Conservation (phyloP, 257 asterid genomes). For the Linaria vulgaris region DNA sequence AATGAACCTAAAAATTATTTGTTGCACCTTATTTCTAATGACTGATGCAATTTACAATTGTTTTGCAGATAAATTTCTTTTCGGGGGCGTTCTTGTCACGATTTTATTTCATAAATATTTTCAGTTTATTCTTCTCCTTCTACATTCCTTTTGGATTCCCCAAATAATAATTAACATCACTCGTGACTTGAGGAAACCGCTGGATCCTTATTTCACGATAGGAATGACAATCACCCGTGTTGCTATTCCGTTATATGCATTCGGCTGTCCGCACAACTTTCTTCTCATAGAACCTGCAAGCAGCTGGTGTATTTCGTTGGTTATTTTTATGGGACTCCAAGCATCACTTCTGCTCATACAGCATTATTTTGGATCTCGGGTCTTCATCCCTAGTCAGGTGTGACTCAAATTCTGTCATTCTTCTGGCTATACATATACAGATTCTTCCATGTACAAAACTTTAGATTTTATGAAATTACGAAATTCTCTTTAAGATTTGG, state of each 20-base stretch:
- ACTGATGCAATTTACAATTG: neutral
- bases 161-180: slow-evolving; percentile 72
- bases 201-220: slow-evolving; percentile 86
- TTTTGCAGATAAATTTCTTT: slow-evolving; percentile 86
- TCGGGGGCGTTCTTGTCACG: slow-evolving; percentile 83
- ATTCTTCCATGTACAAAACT: no score
- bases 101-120: slow-evolving; percentile 79
- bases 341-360: slow-evolving; percentile 70
- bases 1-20: neutral
- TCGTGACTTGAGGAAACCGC: slow-evolving; percentile 87
- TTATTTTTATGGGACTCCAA: slow-evolving; percentile 69
- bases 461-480: no score
- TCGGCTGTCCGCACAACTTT: slow-evolving; percentile 93
- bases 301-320: slow-evolving; percentile 73
- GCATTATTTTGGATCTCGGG: slow-evolving; percentile 90
- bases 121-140: slow-evolving; percentile 69
- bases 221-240: slow-evolving; percentile 90
- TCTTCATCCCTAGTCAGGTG: slow-evolving; percentile 95
- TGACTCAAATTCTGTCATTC: neutral
- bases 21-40: no score
- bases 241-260: slow-evolving; percentile 75
- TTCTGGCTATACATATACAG: no score
- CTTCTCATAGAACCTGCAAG: slow-evolving; percentile 78
- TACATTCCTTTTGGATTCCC: slow-evolving; percentile 90
- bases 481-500: no score